phyloP scores from a whole-genome alignment of 768 basidiomycete species.

The Kwoniella sp. region DNA sequence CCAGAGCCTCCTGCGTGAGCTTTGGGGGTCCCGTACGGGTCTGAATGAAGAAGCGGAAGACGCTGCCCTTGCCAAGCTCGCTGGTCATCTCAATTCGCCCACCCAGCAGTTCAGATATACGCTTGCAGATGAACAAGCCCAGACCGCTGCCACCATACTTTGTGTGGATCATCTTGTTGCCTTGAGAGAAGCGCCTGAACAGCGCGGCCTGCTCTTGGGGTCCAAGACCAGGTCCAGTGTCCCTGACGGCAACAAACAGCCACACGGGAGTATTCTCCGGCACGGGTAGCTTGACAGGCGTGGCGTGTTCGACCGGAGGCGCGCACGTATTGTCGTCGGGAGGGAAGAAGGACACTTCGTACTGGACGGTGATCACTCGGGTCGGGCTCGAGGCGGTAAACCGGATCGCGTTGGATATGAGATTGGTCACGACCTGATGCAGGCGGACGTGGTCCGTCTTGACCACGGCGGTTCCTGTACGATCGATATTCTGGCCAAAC shows the following conservation, averaged over 20 bases:
- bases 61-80: constrained; percentile 28
- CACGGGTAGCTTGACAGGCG: background rate
- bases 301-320: background rate
- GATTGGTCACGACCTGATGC: constrained; percentile 38
- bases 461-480: background rate
- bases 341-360: constrained; percentile 31
- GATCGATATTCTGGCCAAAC: constrained; percentile 25
- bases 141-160: constrained; percentile 45
- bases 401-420: constrained; percentile 43
- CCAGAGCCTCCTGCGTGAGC: background rate
- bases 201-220: constrained; percentile 28
- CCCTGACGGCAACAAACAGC: constrained; percentile 35
- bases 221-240: constrained; percentile 44
- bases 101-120: constrained; percentile 37
- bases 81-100: constrained; percentile 40
- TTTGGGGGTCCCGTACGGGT: constrained; percentile 5
- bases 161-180: constrained; percentile 35
- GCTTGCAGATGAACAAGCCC: constrained; percentile 42
- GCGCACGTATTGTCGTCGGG: constrained; percentile 25
- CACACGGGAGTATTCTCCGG: constrained; percentile 21
- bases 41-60: constrained; percentile 27
- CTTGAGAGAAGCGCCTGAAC: constrained; percentile 42
- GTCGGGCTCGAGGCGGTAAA: constrained; percentile 35
- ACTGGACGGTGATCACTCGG: constrained; percentile 25
- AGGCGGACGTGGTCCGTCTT: constrained; percentile 27